phyloP scores from a whole-genome alignment of 1,284 basidiomycete species.

The Cystobasidium pallidum region DNA sequence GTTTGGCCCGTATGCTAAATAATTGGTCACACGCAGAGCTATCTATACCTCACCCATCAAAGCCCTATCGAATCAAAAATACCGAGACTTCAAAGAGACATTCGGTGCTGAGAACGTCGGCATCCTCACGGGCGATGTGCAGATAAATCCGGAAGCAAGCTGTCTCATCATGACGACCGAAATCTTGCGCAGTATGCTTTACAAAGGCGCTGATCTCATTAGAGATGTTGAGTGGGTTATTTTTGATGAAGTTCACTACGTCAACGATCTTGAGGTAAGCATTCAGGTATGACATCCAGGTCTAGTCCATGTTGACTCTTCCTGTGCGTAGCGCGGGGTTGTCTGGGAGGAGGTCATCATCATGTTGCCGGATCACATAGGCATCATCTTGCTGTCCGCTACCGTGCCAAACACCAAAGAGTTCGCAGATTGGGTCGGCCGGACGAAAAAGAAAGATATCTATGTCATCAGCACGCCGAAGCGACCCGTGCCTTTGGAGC shows the following conservation, averaged over 20 bases:
- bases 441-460: conserved; percentile 99
- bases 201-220: conserved; percentile 97
- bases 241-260: conserved; percentile 99
- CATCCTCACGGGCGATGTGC: conserved; percentile 97
- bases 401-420: conserved; percentile 98
- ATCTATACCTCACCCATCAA: conserved; percentile 99
- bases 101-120: conserved; percentile 91
- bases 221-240: conserved; percentile 99
- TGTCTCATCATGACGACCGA: conserved; percentile 92
- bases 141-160: conserved; percentile 97
- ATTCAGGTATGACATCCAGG: neutral
- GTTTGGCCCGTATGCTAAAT: too few species aligned
- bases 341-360: conserved; percentile 99
- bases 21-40: too few species aligned
- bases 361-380: conserved; percentile 95
- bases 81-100: conserved; percentile 96
- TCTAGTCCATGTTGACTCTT: neutral
- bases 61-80: conserved; percentile 98
- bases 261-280: conserved; percentile 94
- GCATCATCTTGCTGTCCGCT: conserved; percentile 93
- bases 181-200: conserved; percentile 96
- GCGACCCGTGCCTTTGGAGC: conserved; percentile 94
- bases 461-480: conserved; percentile 98
- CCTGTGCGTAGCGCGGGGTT: conserved; percentile 83
- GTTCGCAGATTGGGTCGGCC: conserved; percentile 99